Base-by-base conservation (phyloP, 2,329 filamentous ascomycete genomes). In the Alternaria hordeiaustralica region DNA sequence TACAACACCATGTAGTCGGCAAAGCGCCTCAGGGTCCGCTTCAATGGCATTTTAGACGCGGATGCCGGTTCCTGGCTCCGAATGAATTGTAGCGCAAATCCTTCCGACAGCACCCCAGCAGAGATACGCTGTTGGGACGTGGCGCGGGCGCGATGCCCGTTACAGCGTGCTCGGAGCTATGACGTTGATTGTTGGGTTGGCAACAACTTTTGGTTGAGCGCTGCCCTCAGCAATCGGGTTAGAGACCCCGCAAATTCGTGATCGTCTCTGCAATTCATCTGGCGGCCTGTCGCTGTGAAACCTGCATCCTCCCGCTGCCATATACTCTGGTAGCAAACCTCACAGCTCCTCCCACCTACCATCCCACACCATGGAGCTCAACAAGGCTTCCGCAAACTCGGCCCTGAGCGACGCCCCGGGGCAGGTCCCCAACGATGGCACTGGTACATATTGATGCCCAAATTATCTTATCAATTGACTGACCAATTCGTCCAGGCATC, bases 381-480 rank as follows among this genome's bases (percentile, higher is more conserved):
- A 83, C 76, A 76, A 81, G 65, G 75, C 78, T 46, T 83, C 83
- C 41, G 77, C 78, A 46, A 84, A 84, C 75, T 82, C 81, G 60
- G 73, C 84, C 58, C 72, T 74, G 67, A 76, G 74, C 43, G 82
- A 82, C 63, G 80, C 84, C 58, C 81, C 84, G 26, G 82, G 82
- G 63, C 81, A 86, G 51, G 80, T 89, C 47, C 86, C 90, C 55
- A 88, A 86, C 55, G 91, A 94, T 76, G 91, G 91, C 79, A 93
- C 91, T 64, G 91, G 91, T 93, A 80, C 69, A 60, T 26, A 63
- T 54, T 26, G 12, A 26, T 9, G 36, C 30, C 13, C 30, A 15
- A 33, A 20, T 50, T n/a, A 6, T 50, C 4, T 13, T 20, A 44
- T 41, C 61, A 68, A 63, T 67, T 58, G 50, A 64, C 69, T 74